These are phyloP conservation scores for Azolla pinnata DNA, from an alignment of 75 land plant genomes.

Conservation along the genomic window DNA sequence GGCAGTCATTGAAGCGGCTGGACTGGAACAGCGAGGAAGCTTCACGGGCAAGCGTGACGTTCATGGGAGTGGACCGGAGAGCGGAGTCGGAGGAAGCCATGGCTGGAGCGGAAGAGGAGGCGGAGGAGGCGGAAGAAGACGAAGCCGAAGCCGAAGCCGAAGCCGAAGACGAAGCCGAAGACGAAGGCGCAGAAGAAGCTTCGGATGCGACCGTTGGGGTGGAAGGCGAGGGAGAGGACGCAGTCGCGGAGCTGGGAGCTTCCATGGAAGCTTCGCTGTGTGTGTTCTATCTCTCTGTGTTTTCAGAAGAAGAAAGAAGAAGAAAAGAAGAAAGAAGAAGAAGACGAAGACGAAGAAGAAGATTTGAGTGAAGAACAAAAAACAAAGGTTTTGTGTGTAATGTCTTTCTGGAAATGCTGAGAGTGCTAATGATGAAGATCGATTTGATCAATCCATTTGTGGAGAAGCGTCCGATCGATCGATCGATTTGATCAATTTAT, in stretches of 20 bases:
- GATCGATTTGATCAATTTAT: no score
- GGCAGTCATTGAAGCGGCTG: conserved; percentile 47
- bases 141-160: conserved; percentile 1
- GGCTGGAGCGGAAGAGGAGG: not conserved
- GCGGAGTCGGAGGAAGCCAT: not conserved
- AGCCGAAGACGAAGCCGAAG: not conserved
- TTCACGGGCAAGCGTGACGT: conserved; percentile 58
- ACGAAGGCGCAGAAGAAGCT: not conserved
- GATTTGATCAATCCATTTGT: no score
- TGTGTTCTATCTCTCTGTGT: not conserved
- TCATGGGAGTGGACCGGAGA: conserved; percentile 8
- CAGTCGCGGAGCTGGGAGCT: conserved; percentile 6
- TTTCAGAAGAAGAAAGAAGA: no score
- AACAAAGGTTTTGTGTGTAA: no score
- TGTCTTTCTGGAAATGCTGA: no score
- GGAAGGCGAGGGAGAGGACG: not conserved
- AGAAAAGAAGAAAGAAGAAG: no score
- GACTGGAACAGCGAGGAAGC: conserved; percentile 61
- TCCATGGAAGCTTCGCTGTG: not conserved
- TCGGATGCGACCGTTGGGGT: not conserved
- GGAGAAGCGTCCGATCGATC: no score
- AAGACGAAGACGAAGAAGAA: no score
- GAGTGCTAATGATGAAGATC: no score
- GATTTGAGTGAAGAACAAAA: no score
- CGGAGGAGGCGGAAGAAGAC: not conserved